Conservation (phyloP, 1,284 basidiomycete species). For the Trichosporon coremiiforme region DNA sequence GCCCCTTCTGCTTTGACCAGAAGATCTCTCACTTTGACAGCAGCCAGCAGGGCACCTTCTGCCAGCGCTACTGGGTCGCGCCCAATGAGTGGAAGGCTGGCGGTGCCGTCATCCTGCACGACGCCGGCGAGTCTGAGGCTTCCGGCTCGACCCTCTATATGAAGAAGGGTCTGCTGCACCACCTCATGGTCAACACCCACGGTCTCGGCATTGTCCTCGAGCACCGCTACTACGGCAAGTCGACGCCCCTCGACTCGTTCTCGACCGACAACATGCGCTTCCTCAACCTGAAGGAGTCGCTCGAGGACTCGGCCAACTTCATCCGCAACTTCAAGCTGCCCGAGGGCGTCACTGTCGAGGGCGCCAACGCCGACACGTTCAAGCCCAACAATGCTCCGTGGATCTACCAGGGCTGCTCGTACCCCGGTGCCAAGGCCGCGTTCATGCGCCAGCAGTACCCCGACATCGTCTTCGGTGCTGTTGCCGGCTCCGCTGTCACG, state of each 20-base stretch:
- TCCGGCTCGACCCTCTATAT: conserved; percentile 53
- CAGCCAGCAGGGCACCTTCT: conserved; percentile 55
- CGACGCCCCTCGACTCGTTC: conserved; percentile 67
- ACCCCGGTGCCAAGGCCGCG: conserved; percentile 92
- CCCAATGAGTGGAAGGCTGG: conserved; percentile 74
- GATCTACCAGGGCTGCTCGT: conserved; percentile 84
- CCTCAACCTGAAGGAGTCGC: conserved; percentile 84
- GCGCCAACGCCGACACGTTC: conserved; percentile 59
- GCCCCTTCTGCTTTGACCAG: conserved; percentile 70
- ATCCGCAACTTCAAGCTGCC: conserved; percentile 76
- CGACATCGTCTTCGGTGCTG: conserved; percentile 86
- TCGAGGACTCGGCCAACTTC: conserved; percentile 87
- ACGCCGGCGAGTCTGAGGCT: conserved; percentile 73
- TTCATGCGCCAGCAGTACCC: conserved; percentile 78
- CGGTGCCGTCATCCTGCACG: conserved; percentile 76
- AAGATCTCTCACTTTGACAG: conserved; percentile 71
- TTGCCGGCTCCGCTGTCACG: conserved; percentile 73
- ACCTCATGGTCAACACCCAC: conserved; percentile 76
- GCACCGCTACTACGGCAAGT: conserved; percentile 72
- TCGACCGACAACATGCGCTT: conserved; percentile 78
- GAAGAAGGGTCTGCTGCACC: conserved; percentile 73
- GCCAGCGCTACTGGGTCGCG: conserved; percentile 78
- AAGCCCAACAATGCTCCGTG: conserved; percentile 66
- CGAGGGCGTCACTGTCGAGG: conserved; percentile 61
- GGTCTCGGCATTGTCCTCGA: conserved; percentile 87